phyloP scores from a whole-genome alignment of 257 asterid genomes.

The Verbascum thapsus region DNA sequence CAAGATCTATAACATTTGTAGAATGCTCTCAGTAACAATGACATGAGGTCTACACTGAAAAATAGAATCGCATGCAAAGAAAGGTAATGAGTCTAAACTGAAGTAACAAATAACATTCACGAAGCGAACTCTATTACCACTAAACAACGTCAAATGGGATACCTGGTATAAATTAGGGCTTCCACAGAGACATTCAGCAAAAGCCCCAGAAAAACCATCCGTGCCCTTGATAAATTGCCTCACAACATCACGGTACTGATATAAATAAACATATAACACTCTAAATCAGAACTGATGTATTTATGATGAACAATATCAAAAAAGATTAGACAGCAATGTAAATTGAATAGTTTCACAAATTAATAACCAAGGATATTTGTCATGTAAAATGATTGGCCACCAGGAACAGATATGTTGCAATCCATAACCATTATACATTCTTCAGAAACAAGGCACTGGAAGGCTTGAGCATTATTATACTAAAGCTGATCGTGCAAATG shows the following conservation, averaged over 20 bases:
- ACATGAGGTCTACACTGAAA: not conserved
- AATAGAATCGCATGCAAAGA: not conserved
- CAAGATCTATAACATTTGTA: conserved; percentile 10
- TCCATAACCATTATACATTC: not conserved
- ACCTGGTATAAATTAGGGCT: conserved; percentile 97
- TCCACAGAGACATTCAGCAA: conserved; percentile 96
- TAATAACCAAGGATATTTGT: not conserved
- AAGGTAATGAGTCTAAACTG: not conserved
- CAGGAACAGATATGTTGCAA: conserved; percentile 14
- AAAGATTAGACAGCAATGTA: not conserved
- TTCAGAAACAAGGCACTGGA: conserved; percentile 4
- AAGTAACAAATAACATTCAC: conserved; percentile 21
- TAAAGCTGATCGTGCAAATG: not conserved
- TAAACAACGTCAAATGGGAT: conserved; percentile 26
- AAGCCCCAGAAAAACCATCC: conserved; percentile 94
- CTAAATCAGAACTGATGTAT: conserved; percentile 9
- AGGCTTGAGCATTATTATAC: not conserved
- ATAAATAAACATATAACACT: conserved; percentile 3
- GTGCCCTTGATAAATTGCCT: conserved; percentile 97
- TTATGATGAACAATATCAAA: not conserved
- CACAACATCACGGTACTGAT: conserved; percentile 89
- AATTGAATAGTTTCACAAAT: not conserved
- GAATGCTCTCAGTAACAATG: conserved; percentile 2
- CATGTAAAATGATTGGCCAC: not conserved
- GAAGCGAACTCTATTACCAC: conserved; percentile 3